Evolutionary conservation across 257 asterid species (phyloP).

Genomic region (Lycium barbarum): DNA sequence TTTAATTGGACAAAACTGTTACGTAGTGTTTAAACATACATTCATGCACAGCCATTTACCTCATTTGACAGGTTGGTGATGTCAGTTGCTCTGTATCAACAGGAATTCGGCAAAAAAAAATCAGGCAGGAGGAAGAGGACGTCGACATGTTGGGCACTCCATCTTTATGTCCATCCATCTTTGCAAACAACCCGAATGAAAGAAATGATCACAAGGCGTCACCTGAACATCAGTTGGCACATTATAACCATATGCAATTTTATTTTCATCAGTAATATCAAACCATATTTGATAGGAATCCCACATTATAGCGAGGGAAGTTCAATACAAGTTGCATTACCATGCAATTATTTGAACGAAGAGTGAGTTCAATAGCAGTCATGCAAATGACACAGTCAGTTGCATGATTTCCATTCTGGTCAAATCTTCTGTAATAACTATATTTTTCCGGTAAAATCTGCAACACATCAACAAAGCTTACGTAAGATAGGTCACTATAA

Average conservation of each 20-base stretch:
- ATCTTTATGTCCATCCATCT: constrained; percentile 99
- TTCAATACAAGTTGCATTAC: constrained; percentile 43
- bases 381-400: constrained; percentile 94
- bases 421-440: constrained; percentile 78
- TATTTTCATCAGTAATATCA: not conserved
- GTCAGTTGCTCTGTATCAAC: constrained; percentile 31
- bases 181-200: constrained; percentile 85
- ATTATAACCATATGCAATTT: not conserved
- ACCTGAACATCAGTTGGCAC: constrained; percentile 49
- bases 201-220: constrained; percentile 97
- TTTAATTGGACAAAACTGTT: not conserved
- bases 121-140: constrained; percentile 90
- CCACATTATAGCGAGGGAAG: constrained; percentile 8
- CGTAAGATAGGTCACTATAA: constrained; percentile 28
- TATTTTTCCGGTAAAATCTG: constrained; percentile 96
- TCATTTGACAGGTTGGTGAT: constrained; percentile 45
- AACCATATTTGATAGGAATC: not conserved
- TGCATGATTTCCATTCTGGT: constrained; percentile 63
- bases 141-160: constrained; percentile 99
- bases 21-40: not conserved
- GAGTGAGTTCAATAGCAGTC: constrained; percentile 78
- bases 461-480: constrained; percentile 22
- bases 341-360: constrained; percentile 85
- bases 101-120: constrained; percentile 32
- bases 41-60: constrained; percentile 42